Evolutionary conservation across 495 filamentous ascomycete genomes (phyloP).

Genomic region (Viridothelium virens): DNA sequence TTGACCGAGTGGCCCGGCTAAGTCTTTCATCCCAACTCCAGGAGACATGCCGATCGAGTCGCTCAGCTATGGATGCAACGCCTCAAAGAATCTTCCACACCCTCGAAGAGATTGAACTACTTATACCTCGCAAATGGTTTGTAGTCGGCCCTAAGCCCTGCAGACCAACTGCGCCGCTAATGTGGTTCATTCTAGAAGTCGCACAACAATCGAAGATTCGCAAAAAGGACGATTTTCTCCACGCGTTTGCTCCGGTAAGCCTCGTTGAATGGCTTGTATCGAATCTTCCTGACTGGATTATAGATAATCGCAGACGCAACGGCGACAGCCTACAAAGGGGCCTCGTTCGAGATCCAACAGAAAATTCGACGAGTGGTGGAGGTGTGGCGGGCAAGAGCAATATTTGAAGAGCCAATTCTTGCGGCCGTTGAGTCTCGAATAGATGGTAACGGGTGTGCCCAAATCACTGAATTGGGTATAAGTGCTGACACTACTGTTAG

Average conservation of each 20-base stretch:
- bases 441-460: slow-evolving; percentile 50
- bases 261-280: background rate
- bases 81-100: slow-evolving; percentile 71
- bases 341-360: slow-evolving; percentile 71
- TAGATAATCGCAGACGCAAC: slow-evolving; percentile 80
- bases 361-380: slow-evolving; percentile 85
- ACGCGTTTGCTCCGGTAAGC: slow-evolving; percentile 72
- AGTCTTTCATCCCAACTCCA: slow-evolving; percentile 33
- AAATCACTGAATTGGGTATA: background rate
- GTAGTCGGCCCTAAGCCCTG: background rate
- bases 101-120: slow-evolving; percentile 72
- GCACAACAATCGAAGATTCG: slow-evolving; percentile 89
- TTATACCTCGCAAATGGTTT: slow-evolving; percentile 93
- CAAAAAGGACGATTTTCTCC: slow-evolving; percentile 81
- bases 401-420: slow-evolving; percentile 77
- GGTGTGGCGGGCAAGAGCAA: slow-evolving; percentile 78
- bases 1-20: background rate
- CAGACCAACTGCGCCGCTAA: slow-evolving; percentile 12
- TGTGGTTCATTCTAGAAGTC: slow-evolving; percentile 56
- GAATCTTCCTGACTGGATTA: background rate
- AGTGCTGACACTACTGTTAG: slow-evolving; percentile 36
- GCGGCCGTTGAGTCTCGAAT: slow-evolving; percentile 68
- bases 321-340: slow-evolving; percentile 75
- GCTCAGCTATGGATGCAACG: slow-evolving; percentile 83
- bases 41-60: slow-evolving; percentile 81